A percentile compares a stretch with the other conserved stretches of the same genome.
These are phyloP conservation scores for Ceratobasidium sp. DNA, from an alignment of 1,284 basidiomycete species.

Conservation along the genomic window DNA sequence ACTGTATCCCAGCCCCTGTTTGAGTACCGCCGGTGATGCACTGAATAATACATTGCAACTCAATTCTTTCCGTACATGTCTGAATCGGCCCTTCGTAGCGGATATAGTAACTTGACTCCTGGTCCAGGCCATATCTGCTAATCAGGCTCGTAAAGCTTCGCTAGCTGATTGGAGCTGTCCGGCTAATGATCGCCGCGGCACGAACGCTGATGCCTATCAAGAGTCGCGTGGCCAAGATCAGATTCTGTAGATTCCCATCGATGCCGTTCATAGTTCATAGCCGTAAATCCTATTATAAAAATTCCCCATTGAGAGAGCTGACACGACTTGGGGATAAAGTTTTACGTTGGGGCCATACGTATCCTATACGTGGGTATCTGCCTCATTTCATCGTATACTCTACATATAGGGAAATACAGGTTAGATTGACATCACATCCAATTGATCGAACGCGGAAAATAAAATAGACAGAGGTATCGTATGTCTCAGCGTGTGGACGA, in stretches of 20 bases:
- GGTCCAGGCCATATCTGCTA: not conserved
- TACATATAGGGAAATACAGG: not conserved
- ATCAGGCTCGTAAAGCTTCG: not conserved
- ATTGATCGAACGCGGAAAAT: too few relatives aligned
- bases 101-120: slow-evolving; percentile 5
- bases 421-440: too few relatives aligned
- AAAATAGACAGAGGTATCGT: too few relatives aligned
- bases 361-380: too few relatives aligned
- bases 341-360: too few relatives aligned
- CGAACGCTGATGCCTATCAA: not conserved
- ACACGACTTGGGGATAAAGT: too few relatives aligned
- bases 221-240: not conserved
- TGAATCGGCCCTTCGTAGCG: not conserved
- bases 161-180: not conserved
- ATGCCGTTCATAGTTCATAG: too few relatives aligned
- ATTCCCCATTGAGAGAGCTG: too few relatives aligned
- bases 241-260: slow-evolving; percentile 2
- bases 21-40: not conserved
- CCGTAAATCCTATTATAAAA: too few relatives aligned
- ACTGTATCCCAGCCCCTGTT: slow-evolving; percentile 7
- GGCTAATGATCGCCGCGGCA: too few relatives aligned
- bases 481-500: slow-evolving; percentile 1
- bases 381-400: too few relatives aligned
- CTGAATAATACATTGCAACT: not conserved
- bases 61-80: not conserved